Evolutionary conservation across 2,329 filamentous ascomycete species (phyloP).

Genomic region (Apiospora sp.): DNA sequence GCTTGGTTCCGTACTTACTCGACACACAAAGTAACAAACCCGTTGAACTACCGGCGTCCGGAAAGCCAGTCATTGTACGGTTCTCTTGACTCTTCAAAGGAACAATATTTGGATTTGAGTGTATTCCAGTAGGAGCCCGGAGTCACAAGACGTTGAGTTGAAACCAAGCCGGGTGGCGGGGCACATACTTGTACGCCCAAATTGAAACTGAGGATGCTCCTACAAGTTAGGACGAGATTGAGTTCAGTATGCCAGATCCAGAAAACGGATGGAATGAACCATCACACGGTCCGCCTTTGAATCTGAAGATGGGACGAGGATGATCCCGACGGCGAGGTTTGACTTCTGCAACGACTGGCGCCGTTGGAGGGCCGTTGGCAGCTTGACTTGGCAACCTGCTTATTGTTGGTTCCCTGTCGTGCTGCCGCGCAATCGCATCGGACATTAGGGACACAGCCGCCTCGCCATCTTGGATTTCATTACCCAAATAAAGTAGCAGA

Average conservation of each 20-base stretch:
- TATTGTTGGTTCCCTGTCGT: background rate
- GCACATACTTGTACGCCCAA: background rate
- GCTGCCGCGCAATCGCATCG: background rate
- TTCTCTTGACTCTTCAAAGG: too few relatives aligned
- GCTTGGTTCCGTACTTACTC: background rate
- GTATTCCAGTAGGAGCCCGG: background rate
- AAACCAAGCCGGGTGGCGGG: constrained; percentile 5
- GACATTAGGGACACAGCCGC: constrained; percentile 6
- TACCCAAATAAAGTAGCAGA: background rate
- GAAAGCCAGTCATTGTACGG: background rate
- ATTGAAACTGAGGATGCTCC: background rate
- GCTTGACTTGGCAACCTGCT: background rate
- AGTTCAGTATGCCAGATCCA: background rate
- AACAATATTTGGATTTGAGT: background rate
- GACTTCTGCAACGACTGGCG: background rate
- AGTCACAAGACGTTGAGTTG: background rate
- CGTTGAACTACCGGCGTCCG: background rate
- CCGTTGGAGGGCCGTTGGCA: background rate
- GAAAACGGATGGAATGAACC: background rate
- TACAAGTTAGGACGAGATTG: background rate
- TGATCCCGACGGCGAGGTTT: constrained; percentile 16
- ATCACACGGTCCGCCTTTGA: background rate
- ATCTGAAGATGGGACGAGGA: constrained; percentile 7
- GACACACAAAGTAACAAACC: background rate
- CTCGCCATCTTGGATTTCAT: background rate